These are phyloP conservation scores for Lathyrus aphaca DNA, from an alignment of 306 rosid species.

Conservation along the genomic window DNA sequence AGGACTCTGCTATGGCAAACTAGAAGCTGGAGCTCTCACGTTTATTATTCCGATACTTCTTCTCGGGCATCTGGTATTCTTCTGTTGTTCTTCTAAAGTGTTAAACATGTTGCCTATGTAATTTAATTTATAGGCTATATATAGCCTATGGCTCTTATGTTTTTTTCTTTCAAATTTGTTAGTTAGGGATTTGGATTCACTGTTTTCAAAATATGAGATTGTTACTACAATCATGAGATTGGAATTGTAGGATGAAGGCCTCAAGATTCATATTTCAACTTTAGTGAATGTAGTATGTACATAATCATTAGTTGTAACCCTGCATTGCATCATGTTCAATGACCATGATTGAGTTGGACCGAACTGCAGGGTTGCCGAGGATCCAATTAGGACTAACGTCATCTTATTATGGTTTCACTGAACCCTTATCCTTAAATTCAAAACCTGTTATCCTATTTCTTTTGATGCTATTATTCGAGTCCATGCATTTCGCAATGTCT, in stretches of 20 bases:
- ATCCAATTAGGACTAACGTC: not conserved
- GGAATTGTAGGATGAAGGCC: not conserved
- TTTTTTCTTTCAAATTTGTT: conserved; percentile 11
- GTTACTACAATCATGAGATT: not conserved
- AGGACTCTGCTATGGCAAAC: conserved; percentile 97
- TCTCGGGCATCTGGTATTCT: conserved; percentile 88
- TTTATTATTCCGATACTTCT: conserved; percentile 71
- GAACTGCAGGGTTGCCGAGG: not conserved
- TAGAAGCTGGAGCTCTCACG: conserved; percentile 86
- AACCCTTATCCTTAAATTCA: not conserved
- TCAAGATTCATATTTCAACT: conserved; percentile 3
- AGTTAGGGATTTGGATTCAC: not conserved
- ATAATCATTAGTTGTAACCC: not conserved
- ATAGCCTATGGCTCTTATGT: conserved; percentile 1
- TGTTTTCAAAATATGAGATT: not conserved
- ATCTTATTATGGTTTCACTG: not conserved
- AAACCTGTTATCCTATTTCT: not conserved
- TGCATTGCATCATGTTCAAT: not conserved
- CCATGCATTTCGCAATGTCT: not conserved
- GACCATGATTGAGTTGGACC: not conserved
- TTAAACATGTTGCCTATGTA: conserved; percentile 16
- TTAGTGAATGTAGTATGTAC: not conserved
- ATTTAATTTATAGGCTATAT: not conserved
- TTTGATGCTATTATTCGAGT: conserved; percentile 6
- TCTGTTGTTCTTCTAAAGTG: conserved; percentile 20